Evolutionary conservation across 805 yeast genomes (phyloP).

Genomic region (Candida anglica): DNA sequence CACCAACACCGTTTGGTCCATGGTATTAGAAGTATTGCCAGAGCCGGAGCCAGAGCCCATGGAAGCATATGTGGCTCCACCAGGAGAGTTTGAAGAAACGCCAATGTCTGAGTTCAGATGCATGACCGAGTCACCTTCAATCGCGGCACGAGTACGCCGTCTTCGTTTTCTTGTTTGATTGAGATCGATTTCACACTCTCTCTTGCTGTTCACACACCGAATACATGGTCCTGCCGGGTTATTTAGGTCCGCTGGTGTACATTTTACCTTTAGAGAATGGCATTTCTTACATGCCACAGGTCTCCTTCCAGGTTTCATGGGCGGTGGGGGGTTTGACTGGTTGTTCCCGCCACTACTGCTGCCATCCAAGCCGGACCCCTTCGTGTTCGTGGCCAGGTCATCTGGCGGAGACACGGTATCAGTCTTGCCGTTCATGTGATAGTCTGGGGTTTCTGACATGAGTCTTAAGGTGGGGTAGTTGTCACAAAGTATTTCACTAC

Average conservation of each 20-base stretch:
- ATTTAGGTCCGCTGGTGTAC: slow-evolving; percentile 63
- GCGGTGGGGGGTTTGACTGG: not conserved
- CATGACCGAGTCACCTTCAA: slow-evolving; percentile 12
- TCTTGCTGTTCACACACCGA: slow-evolving; percentile 63
- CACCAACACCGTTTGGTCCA: not conserved
- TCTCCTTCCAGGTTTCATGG: slow-evolving; percentile 22
- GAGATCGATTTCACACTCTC: slow-evolving; percentile 64
- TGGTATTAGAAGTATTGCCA: not conserved
- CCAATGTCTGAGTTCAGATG: not conserved
- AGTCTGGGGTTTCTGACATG: too few species aligned
- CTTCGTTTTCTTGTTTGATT: slow-evolving; percentile 53
- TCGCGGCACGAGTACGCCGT: slow-evolving; percentile 10
- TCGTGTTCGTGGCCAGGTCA: not conserved
- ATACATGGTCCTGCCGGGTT: slow-evolving; percentile 66
- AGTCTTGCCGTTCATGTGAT: too few species aligned
- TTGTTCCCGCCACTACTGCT: too few species aligned
- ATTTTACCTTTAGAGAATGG: slow-evolving; percentile 78
- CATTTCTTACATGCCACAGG: slow-evolving; percentile 70
- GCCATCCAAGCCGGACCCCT: not conserved
- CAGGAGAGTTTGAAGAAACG: slow-evolving; percentile 21
- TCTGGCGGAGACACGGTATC: too few species aligned
- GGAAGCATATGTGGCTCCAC: slow-evolving; percentile 20
- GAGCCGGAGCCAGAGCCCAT: not conserved
- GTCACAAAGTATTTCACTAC: too few species aligned
- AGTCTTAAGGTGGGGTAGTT: too few species aligned